Evolutionary conservation across 2,329 filamentous ascomycete genomes (phyloP).

Genomic region (Corniculantispora saksenae): DNA sequence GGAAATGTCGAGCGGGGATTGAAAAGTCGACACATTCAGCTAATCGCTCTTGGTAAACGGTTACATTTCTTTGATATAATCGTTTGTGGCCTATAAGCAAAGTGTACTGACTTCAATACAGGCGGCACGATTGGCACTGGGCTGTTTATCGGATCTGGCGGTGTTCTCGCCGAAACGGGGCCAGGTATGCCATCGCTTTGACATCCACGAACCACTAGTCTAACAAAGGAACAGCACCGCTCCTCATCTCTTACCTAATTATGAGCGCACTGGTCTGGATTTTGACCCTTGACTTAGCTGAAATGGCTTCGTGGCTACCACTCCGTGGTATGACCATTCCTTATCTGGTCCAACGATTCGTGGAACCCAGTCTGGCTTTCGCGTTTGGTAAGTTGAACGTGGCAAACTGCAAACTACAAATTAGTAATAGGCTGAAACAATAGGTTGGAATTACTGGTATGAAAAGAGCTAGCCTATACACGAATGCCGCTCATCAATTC

Average conservation of each 20-base stretch:
- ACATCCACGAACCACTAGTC: not conserved
- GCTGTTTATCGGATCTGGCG: constrained; percentile 36
- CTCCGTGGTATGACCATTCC: constrained; percentile 38
- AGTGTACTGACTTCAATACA: not conserved
- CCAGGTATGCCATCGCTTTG: constrained; percentile 21
- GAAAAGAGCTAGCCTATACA: not conserved
- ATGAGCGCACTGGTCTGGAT: constrained; percentile 37
- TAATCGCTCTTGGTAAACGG: constrained; percentile 17
- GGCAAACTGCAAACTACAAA: not conserved
- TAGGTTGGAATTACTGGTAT: constrained; percentile 41
- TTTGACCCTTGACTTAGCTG: constrained; percentile 41
- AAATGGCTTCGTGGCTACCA: constrained; percentile 53
- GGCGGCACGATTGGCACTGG: constrained; percentile 30
- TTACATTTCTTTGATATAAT: too few relatives aligned
- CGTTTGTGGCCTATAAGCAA: too few relatives aligned
- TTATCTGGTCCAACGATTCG: constrained; percentile 50
- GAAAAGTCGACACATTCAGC: constrained; percentile 18
- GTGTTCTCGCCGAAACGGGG: constrained; percentile 33
- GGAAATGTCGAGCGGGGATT: constrained; percentile 14
- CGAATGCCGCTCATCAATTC: not conserved
- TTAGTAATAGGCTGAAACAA: not conserved
- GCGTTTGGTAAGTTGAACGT: constrained; percentile 27
- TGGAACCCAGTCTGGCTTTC: constrained; percentile 54
- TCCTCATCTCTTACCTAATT: constrained; percentile 35
- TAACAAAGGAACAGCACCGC: constrained; percentile 23